These are phyloP conservation scores for Backusella luteola DNA, from an alignment of 192 early-diverging fungal genomes.

Conservation along the genomic window DNA sequence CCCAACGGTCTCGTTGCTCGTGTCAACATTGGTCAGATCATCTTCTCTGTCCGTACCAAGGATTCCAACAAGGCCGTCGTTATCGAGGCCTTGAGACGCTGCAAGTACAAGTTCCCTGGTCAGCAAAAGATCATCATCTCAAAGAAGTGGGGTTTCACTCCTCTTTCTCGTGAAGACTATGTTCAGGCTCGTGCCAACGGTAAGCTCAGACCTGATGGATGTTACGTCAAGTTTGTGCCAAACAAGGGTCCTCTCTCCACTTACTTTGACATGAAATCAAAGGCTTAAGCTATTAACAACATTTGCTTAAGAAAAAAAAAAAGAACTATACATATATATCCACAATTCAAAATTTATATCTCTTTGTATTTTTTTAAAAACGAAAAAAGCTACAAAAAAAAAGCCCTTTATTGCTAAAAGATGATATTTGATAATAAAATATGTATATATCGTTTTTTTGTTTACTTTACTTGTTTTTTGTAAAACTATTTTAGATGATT, in stretches of 20 bases:
- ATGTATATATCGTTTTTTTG: neutral
- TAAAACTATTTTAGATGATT: neutral
- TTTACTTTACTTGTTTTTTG: neutral
- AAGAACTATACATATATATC: neutral
- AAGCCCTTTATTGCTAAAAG: neutral
- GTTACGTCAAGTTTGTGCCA: constrained; percentile 90
- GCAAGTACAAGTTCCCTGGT: constrained; percentile 99
- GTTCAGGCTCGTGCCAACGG: constrained; percentile 69
- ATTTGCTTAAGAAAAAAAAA: neutral
- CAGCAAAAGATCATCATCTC: constrained; percentile 98
- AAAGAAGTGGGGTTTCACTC: constrained; percentile 99
- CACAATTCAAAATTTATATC: neutral
- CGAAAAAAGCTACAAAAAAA: neutral
- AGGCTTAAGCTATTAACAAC: neutral
- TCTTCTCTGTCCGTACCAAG: constrained; percentile 94
- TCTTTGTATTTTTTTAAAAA: neutral
- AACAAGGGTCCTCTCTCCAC: constrained; percentile 74
- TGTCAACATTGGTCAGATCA: constrained; percentile 97
- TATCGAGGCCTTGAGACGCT: constrained; percentile 84
- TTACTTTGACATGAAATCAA: constrained; percentile 19
- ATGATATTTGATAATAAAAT: neutral
- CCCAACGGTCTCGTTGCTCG: constrained; percentile 93
- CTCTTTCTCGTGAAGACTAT: constrained; percentile 91
- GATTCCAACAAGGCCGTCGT: constrained; percentile 91
- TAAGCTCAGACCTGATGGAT: constrained; percentile 87